These are phyloP conservation scores for Boletellus ananiceps DNA, from an alignment of 768 basidiomycete genomes.

Conservation along the genomic window DNA sequence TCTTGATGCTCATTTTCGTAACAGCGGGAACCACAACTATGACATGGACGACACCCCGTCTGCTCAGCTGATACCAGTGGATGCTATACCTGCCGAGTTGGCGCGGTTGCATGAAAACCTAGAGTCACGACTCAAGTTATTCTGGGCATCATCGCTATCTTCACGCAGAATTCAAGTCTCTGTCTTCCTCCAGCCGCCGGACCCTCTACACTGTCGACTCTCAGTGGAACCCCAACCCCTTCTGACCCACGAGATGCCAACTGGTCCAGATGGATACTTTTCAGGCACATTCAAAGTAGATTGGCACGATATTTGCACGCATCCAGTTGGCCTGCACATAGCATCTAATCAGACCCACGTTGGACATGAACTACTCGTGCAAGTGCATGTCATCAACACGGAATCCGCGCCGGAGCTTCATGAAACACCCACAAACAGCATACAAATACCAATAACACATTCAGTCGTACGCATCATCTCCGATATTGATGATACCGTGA, in stretches of 20 bases:
- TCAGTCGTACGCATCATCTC: slow-evolving; percentile 77
- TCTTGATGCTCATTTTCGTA: slow-evolving; percentile 50
- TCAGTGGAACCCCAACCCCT: slow-evolving; percentile 39
- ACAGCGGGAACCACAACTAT: slow-evolving; percentile 19
- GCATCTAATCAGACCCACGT: slow-evolving; percentile 46
- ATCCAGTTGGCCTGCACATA: slow-evolving; percentile 54
- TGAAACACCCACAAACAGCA: slow-evolving; percentile 19
- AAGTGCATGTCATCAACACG: slow-evolving; percentile 39
- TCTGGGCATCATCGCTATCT: slow-evolving; percentile 74
- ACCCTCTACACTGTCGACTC: slow-evolving; percentile 21
- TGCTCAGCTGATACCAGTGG: slow-evolving; percentile 20
- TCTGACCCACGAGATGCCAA: slow-evolving; percentile 45
- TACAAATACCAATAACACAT: slow-evolving; percentile 51
- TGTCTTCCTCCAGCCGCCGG: slow-evolving; percentile 41
- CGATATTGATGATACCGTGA: slow-evolving; percentile 90
- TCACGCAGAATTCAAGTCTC: slow-evolving; percentile 58
- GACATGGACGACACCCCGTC: slow-evolving; percentile 14
- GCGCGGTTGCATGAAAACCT: slow-evolving; percentile 68
- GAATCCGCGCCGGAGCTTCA: slow-evolving; percentile 43
- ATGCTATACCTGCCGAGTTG: slow-evolving; percentile 31
- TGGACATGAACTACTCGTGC: slow-evolving; percentile 49
- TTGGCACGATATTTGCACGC: slow-evolving; percentile 65
- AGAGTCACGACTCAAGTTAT: slow-evolving; percentile 68
- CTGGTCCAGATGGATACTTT: slow-evolving; percentile 71
- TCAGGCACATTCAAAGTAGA: slow-evolving; percentile 53